Evolutionary conservation across 352 stramenopile species (phyloP), one percentile per base, ranked within the genome.

Genomic region (Phytophthora melonis): DNA sequence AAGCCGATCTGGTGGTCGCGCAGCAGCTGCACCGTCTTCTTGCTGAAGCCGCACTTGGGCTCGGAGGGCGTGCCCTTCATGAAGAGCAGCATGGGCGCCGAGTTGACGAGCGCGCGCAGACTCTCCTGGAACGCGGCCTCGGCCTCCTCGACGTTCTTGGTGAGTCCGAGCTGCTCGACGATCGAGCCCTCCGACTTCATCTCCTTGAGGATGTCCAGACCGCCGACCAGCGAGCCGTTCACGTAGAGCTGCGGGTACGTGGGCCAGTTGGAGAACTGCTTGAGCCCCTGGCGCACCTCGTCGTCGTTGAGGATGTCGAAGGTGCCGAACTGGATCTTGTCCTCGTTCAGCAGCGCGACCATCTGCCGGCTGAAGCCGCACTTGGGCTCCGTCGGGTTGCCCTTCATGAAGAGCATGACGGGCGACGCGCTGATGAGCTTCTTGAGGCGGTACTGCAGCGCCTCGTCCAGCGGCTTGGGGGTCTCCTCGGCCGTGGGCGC

Each of bases 401-500:
- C 98, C 82, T 99, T 99, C 97, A 99, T 99, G 80, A 99, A 99
- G 21, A 99, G 82, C 96, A 99, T 98, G 55, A 99, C 94, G 2
- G 91, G 83, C 32, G 93, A 93, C 18, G 90, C 90, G 55, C 78
- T 92, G 63, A 88, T 90, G 60, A 96, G 82, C 72, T 95, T 95
- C 68, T 94, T 88, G 11, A 96, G 78, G 36, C 89, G 88, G 74
- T 92, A 90, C 63, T 86, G 78, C 6, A 94, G 78, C 47, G 87
- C 86, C 11, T 93, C 84, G 34, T 93, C 83, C 21, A 93, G 73
- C 8, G 70, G 72, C 43, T 79, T 82, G 3, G 77, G 55, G 8
- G 71, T 53, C 5, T 73, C 64, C 32, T 79, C 47, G 2, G 57
- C 56, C 1, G 60, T 64, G 14, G 67, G 21, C 6, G 53, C 77